Evolutionary conservation across 306 rosid genomes (phyloP).

Genomic region (Pueraria montana): DNA sequence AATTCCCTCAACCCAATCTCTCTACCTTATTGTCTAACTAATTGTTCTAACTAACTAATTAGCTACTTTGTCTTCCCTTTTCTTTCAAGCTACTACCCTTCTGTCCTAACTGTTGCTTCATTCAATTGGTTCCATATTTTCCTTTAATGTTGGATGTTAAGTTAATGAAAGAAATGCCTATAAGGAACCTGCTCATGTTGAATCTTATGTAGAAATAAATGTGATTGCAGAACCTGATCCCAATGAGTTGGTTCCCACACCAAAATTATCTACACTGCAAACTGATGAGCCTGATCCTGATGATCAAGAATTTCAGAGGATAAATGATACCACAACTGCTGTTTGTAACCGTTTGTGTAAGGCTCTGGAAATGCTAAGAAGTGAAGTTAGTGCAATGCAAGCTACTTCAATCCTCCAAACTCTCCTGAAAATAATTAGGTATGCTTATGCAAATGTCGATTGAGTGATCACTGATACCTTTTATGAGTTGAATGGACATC

Average conservation of each 20-base stretch:
- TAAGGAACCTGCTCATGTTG: constrained; percentile 49
- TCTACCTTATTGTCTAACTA: not conserved
- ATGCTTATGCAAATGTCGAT: constrained; percentile 25
- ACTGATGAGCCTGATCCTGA: constrained; percentile 85
- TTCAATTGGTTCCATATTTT: constrained; percentile 41
- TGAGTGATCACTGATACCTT: constrained; percentile 10
- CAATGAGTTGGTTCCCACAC: constrained; percentile 55
- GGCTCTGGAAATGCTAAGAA: constrained; percentile 67
- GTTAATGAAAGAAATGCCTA: constrained; percentile 41
- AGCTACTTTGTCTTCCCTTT: constrained; percentile 12
- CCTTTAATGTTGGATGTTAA: constrained; percentile 35
- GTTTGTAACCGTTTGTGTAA: constrained; percentile 71
- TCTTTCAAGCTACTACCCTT: not conserved
- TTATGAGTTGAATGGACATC: constrained; percentile 17
- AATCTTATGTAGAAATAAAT: constrained; percentile 49
- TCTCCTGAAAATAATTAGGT: constrained; percentile 84
- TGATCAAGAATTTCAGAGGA: constrained; percentile 84
- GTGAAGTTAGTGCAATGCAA: constrained; percentile 68
- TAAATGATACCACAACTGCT: constrained; percentile 72
- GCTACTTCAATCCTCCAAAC: constrained; percentile 71
- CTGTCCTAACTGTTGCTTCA: constrained; percentile 17
- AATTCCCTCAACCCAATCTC: not conserved
- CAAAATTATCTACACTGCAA: constrained; percentile 58
- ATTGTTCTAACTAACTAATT: not conserved
- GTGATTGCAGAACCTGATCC: constrained; percentile 65